Evolutionary conservation across 2,329 filamentous ascomycete species (phyloP), one percentile per base, ranked within the genome.

Genomic region (Alternaria hordeiaustralica): DNA sequence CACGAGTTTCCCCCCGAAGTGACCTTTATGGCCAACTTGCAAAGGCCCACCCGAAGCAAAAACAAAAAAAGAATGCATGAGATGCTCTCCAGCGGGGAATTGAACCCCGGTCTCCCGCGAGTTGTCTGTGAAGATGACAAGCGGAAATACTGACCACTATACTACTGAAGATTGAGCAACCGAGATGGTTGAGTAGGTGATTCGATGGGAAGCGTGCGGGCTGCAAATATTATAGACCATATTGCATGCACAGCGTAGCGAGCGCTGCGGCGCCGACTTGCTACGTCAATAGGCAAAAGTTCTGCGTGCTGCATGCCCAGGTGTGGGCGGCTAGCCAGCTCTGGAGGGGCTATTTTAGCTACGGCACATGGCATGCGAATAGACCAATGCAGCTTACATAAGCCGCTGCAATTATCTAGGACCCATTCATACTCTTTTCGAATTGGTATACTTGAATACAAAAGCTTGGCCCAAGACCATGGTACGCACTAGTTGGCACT

Each of bases 121-220:
- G 47, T 51, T 51, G 47, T 28, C 47, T 15, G 3, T 51, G 18
- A 21, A 21, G 47, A 20, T 51, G 49, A 51, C 49, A 51, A 51
- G 49, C 49, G 49, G 49, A 51, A 51, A 51, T 51, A 51, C 49
- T 51, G 49, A 51, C 49, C 49, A 51, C 49, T 51, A 51, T 51
- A 51, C 49, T 51, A 51, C 49, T 51, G 49, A 51, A 51, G 49
- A 51, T 51, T 20, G 18, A 28, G 20, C 20, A 51, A 51, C 49
- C 49, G 15, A 33, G 13, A 51, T 0, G 49, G 49, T 6, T 51
- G 28, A 36, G 49, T 51, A 36, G 49, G 18, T 51, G 13, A n/a
- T 51, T 51, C 8, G 20, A 51, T 36, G 18, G 3, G 3, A 23
- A 21, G 5, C 6, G 5, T 18, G 2, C 4, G 20, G 3, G 20